These are phyloP conservation scores for Misopates orontium DNA, from an alignment of 257 asterid species.

Conservation along the genomic window DNA sequence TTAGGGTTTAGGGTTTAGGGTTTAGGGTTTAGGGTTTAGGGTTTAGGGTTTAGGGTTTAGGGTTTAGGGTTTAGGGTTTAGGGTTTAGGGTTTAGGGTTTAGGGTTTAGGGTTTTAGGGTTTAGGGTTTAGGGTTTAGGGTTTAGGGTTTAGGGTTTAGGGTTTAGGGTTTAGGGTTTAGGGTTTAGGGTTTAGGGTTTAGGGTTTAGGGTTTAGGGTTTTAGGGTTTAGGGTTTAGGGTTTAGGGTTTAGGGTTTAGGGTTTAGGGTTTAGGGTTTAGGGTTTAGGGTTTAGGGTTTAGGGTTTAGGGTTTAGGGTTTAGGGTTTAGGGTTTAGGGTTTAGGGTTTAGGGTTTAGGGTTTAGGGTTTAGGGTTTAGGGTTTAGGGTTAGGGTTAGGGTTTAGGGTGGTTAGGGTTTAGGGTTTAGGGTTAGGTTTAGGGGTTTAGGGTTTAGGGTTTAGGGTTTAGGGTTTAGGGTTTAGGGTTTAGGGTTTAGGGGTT, in stretches of 20 bases:
- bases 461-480: conserved; percentile 1
- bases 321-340: conserved; percentile 4
- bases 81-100: conserved; percentile 8
- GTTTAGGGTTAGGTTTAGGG: conserved; percentile 21
- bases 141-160: conserved; percentile 14
- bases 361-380: conserved; percentile 21
- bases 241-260: conserved; percentile 17
- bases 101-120: not conserved
- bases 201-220: conserved; percentile 6
- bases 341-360: conserved; percentile 7
- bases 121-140: conserved; percentile 11
- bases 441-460: no score
- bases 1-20: conserved; percentile 9
- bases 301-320: conserved; percentile 15
- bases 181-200: conserved; percentile 11
- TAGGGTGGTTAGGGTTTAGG: conserved; percentile 25
- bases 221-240: conserved; percentile 14
- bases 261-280: conserved; percentile 25
- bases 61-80: conserved; percentile 9
- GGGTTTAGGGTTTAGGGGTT: conserved; percentile 19
- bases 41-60: not conserved
- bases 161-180: conserved; percentile 14
- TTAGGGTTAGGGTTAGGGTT: conserved; percentile 24
- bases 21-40: not conserved
- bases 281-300: not conserved